Evolutionary conservation across 805 yeast genomes (phyloP), one percentile per base, ranked within the genome.

Genomic region (Pichia thaimueangensis): DNA sequence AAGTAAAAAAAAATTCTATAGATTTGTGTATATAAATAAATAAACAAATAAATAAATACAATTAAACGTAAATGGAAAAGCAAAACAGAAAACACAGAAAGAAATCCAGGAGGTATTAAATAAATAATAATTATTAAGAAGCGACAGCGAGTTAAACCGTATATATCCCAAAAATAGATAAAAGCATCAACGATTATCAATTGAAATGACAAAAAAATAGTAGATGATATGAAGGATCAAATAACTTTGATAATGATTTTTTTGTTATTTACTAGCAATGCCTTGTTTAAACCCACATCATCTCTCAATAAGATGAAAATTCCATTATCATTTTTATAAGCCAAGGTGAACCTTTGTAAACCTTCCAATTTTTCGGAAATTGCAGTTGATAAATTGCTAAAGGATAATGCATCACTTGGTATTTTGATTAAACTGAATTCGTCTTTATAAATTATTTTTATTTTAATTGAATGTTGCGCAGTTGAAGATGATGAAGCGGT

Each of bases 231-330:
- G 10, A 17, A 22, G 13, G 10, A 28, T 15, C 29, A 42, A 19
- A 36, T 39, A 11, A 52, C 50, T 28, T 43, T 50, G 20, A 53
- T 30, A 3, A 40, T 30, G n/a, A 50, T 30, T 35, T 49, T 52
- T 11, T 40, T 45, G 29, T 24, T 39, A 34, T 43, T 41, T 9
- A 19, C n/a, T 43, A 19, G 7, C 43, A 51, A 19, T 29, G 49
- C 40, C 31, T 28, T 36, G 19, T 33, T n/a, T 12, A 53, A 42
- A 27, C 53, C 56, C 11, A 27, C 41, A 30, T 48, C 47, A 8
- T 47, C 35, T 34, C 51, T 46, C 21, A 56, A 44, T 22, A 49
- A 47, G 19, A 43, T 47, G 41, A 47, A 54, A 33, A 42, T 32
- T 0, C 46, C 50, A 16, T 48, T 41, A 20, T 45, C 30, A 25